Percentiles rank a stretch among this genome's conserved stretches.
Evolutionary conservation across 2,329 filamentous ascomycete species (phyloP).

Genomic region (Ilyonectria sp.): DNA sequence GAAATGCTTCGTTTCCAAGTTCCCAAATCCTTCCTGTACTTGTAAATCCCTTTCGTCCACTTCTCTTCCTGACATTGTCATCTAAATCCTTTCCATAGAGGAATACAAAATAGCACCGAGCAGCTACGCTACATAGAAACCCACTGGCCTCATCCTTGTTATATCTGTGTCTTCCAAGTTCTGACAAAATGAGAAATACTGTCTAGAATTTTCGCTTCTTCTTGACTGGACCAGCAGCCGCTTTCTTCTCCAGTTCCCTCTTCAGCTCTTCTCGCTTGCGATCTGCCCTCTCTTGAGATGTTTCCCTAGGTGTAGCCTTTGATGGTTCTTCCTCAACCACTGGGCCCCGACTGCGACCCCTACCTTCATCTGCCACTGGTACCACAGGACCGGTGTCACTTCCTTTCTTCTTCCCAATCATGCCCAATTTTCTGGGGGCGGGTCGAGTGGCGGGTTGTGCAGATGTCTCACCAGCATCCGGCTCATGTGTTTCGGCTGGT

Average conservation of each 20-base stretch:
- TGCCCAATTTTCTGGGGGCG: constrained; percentile 50
- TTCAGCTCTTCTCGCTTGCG: constrained; percentile 67
- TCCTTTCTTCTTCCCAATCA: constrained; percentile 52
- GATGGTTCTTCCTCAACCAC: constrained; percentile 37
- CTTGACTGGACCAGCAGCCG: constrained; percentile 64
- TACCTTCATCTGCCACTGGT: constrained; percentile 33
- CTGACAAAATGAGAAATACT: neutral
- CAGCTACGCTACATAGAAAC: neutral
- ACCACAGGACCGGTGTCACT: constrained; percentile 17
- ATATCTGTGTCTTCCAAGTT: neutral
- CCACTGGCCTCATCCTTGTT: neutral
- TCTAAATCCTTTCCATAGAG: neutral
- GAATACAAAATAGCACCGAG: neutral
- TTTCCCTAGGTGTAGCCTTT: constrained; percentile 57
- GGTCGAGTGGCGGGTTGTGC: constrained; percentile 23
- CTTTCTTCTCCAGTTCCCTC: constrained; percentile 65
- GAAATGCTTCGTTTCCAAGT: neutral
- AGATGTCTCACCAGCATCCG: constrained; percentile 24
- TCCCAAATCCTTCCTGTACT: neutral
- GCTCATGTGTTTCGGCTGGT: constrained; percentile 17
- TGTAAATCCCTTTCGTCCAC: neutral
- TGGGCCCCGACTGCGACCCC: constrained; percentile 41
- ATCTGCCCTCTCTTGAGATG: constrained; percentile 63
- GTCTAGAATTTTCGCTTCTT: constrained; percentile 70
- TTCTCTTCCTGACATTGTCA: too few species aligned